Conservation (phyloP, 2,329 filamentous ascomycete genomes). For the Tolypocladium tropicale region DNA sequence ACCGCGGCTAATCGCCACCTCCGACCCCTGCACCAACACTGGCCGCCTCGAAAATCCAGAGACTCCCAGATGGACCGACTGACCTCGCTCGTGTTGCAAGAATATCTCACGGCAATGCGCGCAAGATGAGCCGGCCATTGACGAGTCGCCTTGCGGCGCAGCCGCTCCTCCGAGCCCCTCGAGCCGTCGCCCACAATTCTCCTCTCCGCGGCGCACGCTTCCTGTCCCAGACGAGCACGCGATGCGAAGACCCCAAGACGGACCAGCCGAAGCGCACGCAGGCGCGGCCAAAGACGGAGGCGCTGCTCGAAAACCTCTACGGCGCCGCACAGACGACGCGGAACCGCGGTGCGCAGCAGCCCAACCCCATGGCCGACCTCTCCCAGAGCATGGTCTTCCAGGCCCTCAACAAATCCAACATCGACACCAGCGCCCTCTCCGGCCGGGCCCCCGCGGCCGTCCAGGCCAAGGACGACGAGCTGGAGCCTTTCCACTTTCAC, state of each 20-base stretch:
- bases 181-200: slow-evolving; percentile 10
- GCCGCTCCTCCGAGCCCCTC: slow-evolving; percentile 19
- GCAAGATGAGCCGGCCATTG: slow-evolving; percentile 34
- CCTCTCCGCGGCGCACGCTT: slow-evolving; percentile 16
- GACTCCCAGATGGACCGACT: slow-evolving; percentile 13
- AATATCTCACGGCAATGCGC: slow-evolving; percentile 12
- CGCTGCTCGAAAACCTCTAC: slow-evolving; percentile 23
- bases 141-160: slow-evolving; percentile 32
- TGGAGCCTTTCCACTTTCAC: slow-evolving; percentile 74
- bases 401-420: slow-evolving; percentile 20
- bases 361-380: slow-evolving; percentile 21
- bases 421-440: slow-evolving; percentile 22
- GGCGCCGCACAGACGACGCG: slow-evolving; percentile 12
- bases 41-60: neutral
- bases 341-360: slow-evolving; percentile 9
- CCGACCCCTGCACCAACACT: slow-evolving; percentile 7
- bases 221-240: slow-evolving; percentile 29
- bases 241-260: slow-evolving; percentile 14
- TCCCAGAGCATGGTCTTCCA: slow-evolving; percentile 29
- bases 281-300: slow-evolving; percentile 16
- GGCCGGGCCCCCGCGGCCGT: slow-evolving; percentile 9
- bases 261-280: slow-evolving; percentile 10
- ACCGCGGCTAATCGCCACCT: slow-evolving; percentile 12
- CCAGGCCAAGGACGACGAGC: slow-evolving; percentile 22
- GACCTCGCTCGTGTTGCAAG: neutral